phyloP scores from a whole-genome alignment of 257 asterid genomes.

The Nicotiana noctiflora region DNA sequence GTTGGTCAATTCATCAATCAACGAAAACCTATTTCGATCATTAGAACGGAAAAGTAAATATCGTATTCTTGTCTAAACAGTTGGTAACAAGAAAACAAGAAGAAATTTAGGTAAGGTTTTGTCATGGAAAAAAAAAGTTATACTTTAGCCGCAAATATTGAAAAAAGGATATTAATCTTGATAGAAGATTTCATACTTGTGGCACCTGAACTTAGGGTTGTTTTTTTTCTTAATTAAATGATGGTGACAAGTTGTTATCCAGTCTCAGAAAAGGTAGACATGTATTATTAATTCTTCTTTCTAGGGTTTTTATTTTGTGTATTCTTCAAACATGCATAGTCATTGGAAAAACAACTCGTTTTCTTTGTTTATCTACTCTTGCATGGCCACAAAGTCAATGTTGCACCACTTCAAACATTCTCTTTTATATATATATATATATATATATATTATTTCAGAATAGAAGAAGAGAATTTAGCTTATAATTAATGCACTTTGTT shows the following conservation, averaged over 20 bases:
- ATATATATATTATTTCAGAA: neutral
- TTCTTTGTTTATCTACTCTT: neutral
- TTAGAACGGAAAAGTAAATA: neutral
- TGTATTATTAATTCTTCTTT: neutral
- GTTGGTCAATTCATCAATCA: neutral
- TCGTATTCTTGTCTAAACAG: neutral
- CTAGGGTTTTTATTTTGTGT: neutral
- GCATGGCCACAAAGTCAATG: neutral
- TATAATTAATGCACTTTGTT: neutral
- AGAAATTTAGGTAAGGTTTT: neutral
- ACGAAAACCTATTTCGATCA: neutral
- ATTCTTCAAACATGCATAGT: neutral
- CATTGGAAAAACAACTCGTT: neutral
- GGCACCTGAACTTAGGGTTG: slow-evolving; percentile 1
- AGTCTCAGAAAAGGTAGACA: neutral
- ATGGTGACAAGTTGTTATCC: neutral
- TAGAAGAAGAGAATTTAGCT: neutral
- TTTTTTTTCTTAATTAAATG: neutral
- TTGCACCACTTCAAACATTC: neutral
- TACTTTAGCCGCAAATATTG: neutral
- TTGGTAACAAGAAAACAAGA: neutral
- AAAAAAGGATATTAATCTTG: neutral
- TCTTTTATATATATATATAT: neutral
- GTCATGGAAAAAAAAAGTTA: neutral
- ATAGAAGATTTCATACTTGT: neutral